A percentile compares a stretch with the other conserved stretches of the same genome.
These are phyloP conservation scores for Rossbeevera mucosa DNA, from an alignment of 768 basidiomycete species.

Conservation along the genomic window DNA sequence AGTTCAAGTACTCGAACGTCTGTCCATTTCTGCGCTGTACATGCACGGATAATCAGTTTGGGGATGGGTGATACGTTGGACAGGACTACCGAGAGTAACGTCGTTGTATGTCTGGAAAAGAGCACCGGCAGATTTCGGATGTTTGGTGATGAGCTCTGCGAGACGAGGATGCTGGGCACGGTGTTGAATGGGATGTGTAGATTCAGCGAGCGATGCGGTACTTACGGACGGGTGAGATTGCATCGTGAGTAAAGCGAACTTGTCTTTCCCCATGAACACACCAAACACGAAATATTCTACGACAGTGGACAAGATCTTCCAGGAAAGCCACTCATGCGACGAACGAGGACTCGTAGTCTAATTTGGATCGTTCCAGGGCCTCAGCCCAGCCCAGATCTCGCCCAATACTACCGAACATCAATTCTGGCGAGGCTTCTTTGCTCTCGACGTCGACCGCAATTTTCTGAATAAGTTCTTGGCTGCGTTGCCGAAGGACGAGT, in stretches of 20 bases:
- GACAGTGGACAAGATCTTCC: conserved; percentile 47
- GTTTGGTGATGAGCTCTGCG: conserved; percentile 48
- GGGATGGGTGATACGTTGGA: background rate
- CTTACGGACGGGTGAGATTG: conserved; percentile 25
- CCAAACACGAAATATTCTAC: conserved; percentile 46
- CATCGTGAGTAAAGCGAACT: conserved; percentile 9
- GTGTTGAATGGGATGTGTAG: conserved; percentile 3
- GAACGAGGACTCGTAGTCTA: background rate
- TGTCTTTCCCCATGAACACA: conserved; percentile 14
- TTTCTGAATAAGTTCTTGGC: conserved; percentile 41
- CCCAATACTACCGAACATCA: conserved; percentile 40
- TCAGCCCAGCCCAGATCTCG: conserved; percentile 39
- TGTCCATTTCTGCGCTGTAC: conserved; percentile 67
- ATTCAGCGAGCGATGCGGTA: background rate
- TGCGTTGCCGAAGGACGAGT: conserved; percentile 45
- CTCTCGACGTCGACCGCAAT: conserved; percentile 47
- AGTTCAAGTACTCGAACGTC: conserved; percentile 63
- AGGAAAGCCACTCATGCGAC: conserved; percentile 22
- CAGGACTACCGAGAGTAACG: conserved; percentile 48
- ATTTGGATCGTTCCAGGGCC: conserved; percentile 32
- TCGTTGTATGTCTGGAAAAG: conserved; percentile 79
- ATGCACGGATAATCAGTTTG: background rate
- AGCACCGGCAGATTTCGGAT: conserved; percentile 55
- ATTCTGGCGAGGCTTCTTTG: conserved; percentile 53
- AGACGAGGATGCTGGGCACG: conserved; percentile 42